A percentile compares a stretch with the other conserved stretches of the same genome.
Evolutionary conservation across 129 eudicot species (phyloP).

Genomic region (Kitagawia praeruptora): DNA sequence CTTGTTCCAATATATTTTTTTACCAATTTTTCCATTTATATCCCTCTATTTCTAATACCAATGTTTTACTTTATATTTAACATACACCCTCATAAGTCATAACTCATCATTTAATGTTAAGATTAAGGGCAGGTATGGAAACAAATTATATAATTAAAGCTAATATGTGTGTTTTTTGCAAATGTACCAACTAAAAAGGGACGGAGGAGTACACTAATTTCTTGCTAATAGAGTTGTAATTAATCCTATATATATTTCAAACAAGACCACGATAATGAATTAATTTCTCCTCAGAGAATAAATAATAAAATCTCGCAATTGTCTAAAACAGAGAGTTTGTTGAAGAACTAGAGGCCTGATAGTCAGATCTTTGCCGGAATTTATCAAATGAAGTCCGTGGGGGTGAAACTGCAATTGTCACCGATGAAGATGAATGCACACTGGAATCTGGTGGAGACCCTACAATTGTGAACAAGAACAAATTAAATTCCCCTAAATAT

Average conservation of each 20-base stretch:
- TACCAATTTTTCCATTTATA: no score
- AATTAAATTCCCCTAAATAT: background rate
- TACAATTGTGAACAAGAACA: conserved; percentile 9
- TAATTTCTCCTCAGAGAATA: conserved; percentile 13
- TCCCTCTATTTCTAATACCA: no score
- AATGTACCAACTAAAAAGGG: no score
- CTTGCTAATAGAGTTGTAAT: background rate
- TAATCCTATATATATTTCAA: background rate
- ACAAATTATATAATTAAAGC: no score
- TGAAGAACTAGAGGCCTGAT: conserved; percentile 25
- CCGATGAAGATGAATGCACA: conserved; percentile 36
- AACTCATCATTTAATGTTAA: no score
- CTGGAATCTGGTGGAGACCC: conserved; percentile 84
- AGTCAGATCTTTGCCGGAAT: conserved; percentile 22
- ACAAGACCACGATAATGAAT: background rate
- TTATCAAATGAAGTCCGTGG: conserved; percentile 41
- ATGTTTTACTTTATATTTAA: no score
- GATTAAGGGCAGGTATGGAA: no score
- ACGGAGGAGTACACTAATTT: background rate
- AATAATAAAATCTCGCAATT: conserved; percentile 22
- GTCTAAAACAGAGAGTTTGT: conserved; percentile 41
- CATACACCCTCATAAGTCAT: no score
- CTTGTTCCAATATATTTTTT: no score
- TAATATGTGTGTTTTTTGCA: no score
- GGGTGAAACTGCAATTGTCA: conserved; percentile 36